Evolutionary conservation across 495 filamentous ascomycete genomes (phyloP).

Genomic region (Penicillium waksmanii): DNA sequence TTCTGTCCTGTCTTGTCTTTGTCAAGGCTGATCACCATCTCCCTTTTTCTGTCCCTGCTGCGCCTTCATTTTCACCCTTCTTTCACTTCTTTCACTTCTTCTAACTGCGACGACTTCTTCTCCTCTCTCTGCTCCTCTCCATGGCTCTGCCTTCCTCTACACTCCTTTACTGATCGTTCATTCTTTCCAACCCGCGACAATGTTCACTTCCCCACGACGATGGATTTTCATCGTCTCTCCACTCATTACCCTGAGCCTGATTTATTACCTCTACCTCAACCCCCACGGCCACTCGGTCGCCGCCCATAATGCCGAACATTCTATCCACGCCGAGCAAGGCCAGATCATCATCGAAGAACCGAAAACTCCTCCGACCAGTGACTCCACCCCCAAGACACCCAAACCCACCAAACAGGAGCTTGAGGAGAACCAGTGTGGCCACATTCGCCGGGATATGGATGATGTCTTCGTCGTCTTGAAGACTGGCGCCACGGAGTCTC

Average conservation of each 20-base stretch:
- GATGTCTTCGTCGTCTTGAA: constrained; percentile 48
- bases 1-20: background rate
- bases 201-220: constrained; percentile 35
- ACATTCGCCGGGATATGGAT: constrained; percentile 29
- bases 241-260: constrained; percentile 25
- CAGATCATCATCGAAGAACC: constrained; percentile 15
- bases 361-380: background rate
- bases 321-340: constrained; percentile 12
- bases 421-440: constrained; percentile 24
- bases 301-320: constrained; percentile 9
- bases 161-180: constrained; percentile 11
- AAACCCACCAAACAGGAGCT: background rate
- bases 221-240: constrained; percentile 33
- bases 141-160: constrained; percentile 15
- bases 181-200: constrained; percentile 13
- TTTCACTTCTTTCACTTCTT: background rate
- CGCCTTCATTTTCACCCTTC: background rate
- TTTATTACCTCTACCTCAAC: constrained; percentile 24
- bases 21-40: constrained; percentile 17
- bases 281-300: constrained; percentile 16
- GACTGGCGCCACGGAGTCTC: constrained; percentile 46
- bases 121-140: background rate
- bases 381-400: background rate
- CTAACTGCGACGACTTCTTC: background rate
- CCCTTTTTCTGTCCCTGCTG: constrained; percentile 17